These are phyloP conservation scores for Pythium sp. DNA, from an alignment of 352 stramenopile genomes.

Conservation along the genomic window DNA sequence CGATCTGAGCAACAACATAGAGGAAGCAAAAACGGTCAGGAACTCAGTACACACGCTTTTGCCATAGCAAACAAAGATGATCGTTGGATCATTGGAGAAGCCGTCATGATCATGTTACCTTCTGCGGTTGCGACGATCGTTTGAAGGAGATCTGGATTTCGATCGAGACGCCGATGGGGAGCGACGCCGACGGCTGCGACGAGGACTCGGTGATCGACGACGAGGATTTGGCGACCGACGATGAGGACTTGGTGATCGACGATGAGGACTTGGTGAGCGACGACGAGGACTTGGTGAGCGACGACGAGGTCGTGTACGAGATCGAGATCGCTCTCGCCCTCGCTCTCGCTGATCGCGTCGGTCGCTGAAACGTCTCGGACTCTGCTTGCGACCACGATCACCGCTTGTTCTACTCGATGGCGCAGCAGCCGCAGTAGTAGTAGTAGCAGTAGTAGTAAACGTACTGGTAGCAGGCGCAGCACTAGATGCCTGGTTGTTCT, in stretches of 20 bases:
- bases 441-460: background rate
- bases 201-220: slow-evolving; percentile 9
- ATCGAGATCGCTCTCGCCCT: slow-evolving; percentile 11
- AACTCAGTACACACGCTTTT: background rate
- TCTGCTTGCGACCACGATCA: slow-evolving; percentile 7
- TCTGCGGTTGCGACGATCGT: slow-evolving; percentile 2
- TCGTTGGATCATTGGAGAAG: background rate
- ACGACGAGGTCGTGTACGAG: slow-evolving; percentile 12
- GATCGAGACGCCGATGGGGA: slow-evolving; percentile 19
- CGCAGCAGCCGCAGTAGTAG: background rate
- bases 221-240: slow-evolving; percentile 15
- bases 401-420: background rate
- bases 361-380: slow-evolving; percentile 7
- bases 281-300: slow-evolving; percentile 18
- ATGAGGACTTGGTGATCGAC: slow-evolving; percentile 17
- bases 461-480: background rate
- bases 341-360: background rate
- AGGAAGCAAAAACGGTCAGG: background rate
- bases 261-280: slow-evolving; percentile 12
- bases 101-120: slow-evolving; percentile 1
- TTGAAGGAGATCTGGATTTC: slow-evolving; percentile 16
- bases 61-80: background rate
- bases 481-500: background rate
- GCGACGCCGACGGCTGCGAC: slow-evolving; percentile 23
- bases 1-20: background rate